phyloP scores from a whole-genome alignment of 495 filamentous ascomycete genomes.

The Penicillium ucsense region DNA sequence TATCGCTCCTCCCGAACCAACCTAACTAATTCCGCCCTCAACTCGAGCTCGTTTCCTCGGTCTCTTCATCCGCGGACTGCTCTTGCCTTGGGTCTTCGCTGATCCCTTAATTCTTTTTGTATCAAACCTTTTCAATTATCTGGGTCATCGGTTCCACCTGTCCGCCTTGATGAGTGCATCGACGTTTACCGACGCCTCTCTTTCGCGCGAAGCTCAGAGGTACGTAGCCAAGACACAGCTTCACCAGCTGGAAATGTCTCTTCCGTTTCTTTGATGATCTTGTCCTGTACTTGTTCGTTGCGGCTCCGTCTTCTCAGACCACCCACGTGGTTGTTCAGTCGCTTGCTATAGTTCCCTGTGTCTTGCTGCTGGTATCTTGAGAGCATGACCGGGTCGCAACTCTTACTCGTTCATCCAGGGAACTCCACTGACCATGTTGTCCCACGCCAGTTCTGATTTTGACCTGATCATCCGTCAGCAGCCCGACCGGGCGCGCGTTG shows the following conservation, averaged over 20 bases:
- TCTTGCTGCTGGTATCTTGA: background rate
- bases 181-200: constrained; percentile 37
- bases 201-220: constrained; percentile 37
- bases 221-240: constrained; percentile 8
- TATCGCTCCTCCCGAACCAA: background rate
- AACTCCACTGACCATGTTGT: constrained; percentile 35
- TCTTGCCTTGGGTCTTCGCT: background rate
- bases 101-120: background rate
- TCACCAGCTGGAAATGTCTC: too few relatives aligned
- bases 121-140: constrained; percentile 4
- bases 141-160: constrained; percentile 17
- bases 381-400: constrained; percentile 13
- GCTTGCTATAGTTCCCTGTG: constrained; percentile 1
- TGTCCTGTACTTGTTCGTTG: background rate
- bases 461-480: constrained; percentile 58
- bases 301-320: background rate
- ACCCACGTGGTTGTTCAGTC: background rate
- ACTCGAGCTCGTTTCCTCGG: constrained; percentile 4
- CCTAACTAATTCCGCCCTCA: background rate
- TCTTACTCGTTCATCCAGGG: constrained; percentile 24
- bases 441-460: constrained; percentile 44
- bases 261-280: too few relatives aligned
- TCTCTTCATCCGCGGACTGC: background rate
- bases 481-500: constrained; percentile 56
- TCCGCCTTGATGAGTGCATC: constrained; percentile 39